phyloP scores from a whole-genome alignment of 495 filamentous ascomycete species.

The Aspergillus funiculosus region DNA sequence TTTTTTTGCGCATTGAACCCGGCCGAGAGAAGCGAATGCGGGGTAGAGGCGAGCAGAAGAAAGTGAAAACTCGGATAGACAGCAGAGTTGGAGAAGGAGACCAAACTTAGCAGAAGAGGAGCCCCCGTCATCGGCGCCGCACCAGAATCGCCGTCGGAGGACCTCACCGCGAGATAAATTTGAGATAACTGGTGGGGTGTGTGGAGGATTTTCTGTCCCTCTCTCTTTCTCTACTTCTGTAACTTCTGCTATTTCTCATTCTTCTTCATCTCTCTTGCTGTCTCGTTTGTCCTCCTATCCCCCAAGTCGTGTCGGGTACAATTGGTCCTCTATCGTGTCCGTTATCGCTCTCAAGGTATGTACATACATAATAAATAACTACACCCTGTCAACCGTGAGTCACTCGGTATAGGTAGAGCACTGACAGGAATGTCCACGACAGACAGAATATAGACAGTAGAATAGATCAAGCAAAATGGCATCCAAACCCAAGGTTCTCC shows the following conservation, averaged over 20 bases:
- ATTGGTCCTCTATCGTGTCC: too few relatives aligned
- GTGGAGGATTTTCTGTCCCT: constrained; percentile 5
- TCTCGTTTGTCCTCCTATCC: not conserved
- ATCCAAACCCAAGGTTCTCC: constrained; percentile 48
- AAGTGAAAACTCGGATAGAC: not conserved
- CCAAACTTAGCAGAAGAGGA: not conserved
- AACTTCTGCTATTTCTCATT: not conserved
- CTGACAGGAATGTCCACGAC: too few relatives aligned
- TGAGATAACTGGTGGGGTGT: constrained; percentile 12
- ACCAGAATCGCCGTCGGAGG: not conserved
- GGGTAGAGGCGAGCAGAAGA: not conserved
- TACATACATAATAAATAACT: too few relatives aligned
- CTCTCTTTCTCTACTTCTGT: not conserved
- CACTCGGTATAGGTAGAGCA: too few relatives aligned
- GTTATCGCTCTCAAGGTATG: too few relatives aligned
- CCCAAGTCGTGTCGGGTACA: too few relatives aligned
- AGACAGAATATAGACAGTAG: not conserved
- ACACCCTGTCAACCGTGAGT: not conserved
- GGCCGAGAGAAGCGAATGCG: not conserved
- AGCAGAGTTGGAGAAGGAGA: too few relatives aligned
- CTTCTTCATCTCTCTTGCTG: not conserved
- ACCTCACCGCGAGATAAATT: constrained; percentile 10
- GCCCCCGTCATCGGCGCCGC: not conserved
- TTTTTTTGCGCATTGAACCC: too few relatives aligned
- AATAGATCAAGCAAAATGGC: constrained; percentile 13